phyloP scores from a whole-genome alignment of 2,329 filamentous ascomycete genomes.

The Beauveria sp. region DNA sequence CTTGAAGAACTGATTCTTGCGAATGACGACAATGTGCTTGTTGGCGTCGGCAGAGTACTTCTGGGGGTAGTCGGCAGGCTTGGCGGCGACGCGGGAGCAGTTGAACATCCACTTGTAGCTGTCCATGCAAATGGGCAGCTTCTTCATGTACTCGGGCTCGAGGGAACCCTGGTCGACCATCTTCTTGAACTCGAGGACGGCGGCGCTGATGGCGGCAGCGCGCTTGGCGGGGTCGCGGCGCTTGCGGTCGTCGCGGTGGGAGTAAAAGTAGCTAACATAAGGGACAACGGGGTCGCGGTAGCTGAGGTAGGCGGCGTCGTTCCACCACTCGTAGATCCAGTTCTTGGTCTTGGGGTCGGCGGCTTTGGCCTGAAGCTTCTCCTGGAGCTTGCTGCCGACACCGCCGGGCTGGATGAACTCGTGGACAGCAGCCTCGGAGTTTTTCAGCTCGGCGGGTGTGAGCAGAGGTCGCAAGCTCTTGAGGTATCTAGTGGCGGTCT shows the following conservation, averaged over 20 bases:
- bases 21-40: constrained; percentile 81
- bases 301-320: constrained; percentile 81
- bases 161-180: constrained; percentile 75
- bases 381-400: constrained; percentile 74
- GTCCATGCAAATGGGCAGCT: constrained; percentile 94
- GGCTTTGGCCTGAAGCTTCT: constrained; percentile 71
- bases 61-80: constrained; percentile 71
- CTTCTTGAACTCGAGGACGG: constrained; percentile 87
- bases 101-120: constrained; percentile 99
- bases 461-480: constrained; percentile 72
- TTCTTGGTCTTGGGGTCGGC: constrained; percentile 79
- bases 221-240: constrained; percentile 85
- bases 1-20: constrained; percentile 98
- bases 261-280: constrained; percentile 99
- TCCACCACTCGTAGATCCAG: constrained; percentile 99
- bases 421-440: constrained; percentile 73
- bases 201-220: constrained; percentile 80
- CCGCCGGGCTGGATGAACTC: constrained; percentile 87
- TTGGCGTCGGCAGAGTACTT: constrained; percentile 71
- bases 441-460: constrained; percentile 57
- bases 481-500: constrained; percentile 73
- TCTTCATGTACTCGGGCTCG: constrained; percentile 98
- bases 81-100: constrained; percentile 73
- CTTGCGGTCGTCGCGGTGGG: constrained; percentile 85
- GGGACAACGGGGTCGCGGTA: constrained; percentile 96